Conservation (phyloP, 2,329 filamentous ascomycete species). For the Trichoderma sp. region DNA sequence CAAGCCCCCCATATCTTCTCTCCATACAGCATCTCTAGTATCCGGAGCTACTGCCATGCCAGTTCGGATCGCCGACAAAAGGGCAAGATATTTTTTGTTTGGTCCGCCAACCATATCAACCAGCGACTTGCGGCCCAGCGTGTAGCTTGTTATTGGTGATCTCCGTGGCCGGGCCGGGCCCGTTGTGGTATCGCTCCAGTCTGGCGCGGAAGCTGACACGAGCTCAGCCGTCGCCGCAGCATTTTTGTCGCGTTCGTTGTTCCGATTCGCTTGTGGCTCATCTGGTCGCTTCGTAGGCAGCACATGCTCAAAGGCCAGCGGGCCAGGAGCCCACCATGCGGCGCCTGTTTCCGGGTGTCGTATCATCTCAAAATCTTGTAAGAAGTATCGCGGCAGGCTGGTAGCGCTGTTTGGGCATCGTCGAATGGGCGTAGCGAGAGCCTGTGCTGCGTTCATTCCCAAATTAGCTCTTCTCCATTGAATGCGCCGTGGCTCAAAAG, state of each 20-base stretch:
- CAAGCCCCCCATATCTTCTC: slow-evolving; percentile 59
- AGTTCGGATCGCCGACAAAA: slow-evolving; percentile 33
- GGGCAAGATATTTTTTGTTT: slow-evolving; percentile 29
- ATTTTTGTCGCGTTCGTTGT: background rate
- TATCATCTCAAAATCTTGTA: slow-evolving; percentile 63
- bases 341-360: slow-evolving; percentile 56
- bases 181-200: background rate
- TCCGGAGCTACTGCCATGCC: slow-evolving; percentile 37
- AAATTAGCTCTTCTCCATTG: slow-evolving; percentile 26
- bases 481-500: background rate
- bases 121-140: slow-evolving; percentile 38
- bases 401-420: slow-evolving; percentile 54
- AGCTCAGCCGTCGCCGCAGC: background rate
- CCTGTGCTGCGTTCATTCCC: slow-evolving; percentile 53
- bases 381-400: slow-evolving; percentile 62
- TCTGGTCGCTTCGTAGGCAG: slow-evolving; percentile 28
- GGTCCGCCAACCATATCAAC: slow-evolving; percentile 36
- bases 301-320: slow-evolving; percentile 41
- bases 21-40: slow-evolving; percentile 36
- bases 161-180: slow-evolving; percentile 22
- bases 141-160: slow-evolving; percentile 37
- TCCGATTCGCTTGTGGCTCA: slow-evolving; percentile 5
- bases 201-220: background rate
- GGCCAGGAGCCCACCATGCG: slow-evolving; percentile 61
- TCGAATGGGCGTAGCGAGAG: slow-evolving; percentile 64